Percentiles rank a stretch among this genome's conserved stretches.
Evolutionary conservation across 345 rosid genomes (phyloP).

Genomic region (Kernera saxatilis): DNA sequence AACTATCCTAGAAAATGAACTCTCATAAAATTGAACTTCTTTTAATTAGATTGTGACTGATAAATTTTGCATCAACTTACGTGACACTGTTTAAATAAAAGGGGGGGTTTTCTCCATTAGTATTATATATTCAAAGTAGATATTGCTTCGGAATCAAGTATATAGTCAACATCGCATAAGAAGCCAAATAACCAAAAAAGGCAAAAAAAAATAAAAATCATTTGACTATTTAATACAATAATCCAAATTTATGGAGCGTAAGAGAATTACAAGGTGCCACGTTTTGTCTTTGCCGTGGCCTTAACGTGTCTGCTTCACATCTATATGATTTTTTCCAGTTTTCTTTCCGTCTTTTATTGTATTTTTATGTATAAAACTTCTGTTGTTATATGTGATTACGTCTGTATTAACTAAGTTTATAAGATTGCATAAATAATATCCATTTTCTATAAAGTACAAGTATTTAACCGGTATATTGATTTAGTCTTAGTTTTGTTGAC

Average conservation of each 20-base stretch:
- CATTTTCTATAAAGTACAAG: neutral
- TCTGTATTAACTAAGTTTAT: neutral
- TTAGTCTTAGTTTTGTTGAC: neutral
- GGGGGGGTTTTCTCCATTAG: neutral
- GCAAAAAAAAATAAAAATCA: no score
- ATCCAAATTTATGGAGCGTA: slow-evolving; percentile 14
- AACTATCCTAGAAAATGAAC: neutral
- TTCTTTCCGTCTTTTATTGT: neutral
- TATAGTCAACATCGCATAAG: slow-evolving; percentile 23
- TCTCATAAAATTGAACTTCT: neutral
- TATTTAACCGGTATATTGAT: neutral
- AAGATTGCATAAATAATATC: neutral
- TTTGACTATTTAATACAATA: slow-evolving; percentile 15
- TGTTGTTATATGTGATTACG: slow-evolving; percentile 18
- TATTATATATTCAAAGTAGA: slow-evolving; percentile 26
- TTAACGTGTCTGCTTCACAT: slow-evolving; percentile 35
- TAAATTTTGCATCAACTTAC: neutral
- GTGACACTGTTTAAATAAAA: neutral
- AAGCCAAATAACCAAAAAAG: slow-evolving; percentile 2
- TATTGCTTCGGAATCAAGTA: slow-evolving; percentile 30
- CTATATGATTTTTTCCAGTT: slow-evolving; percentile 8
- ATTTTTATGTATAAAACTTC: neutral
- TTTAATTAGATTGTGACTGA: neutral
- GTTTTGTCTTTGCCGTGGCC: slow-evolving; percentile 25
- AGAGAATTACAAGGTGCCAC: slow-evolving; percentile 34